Percentiles rank a stretch among this genome's conserved stretches.
These are phyloP conservation scores for Setaria viridis DNA, from an alignment of 202 grass and related monocot species.

Conservation along the genomic window DNA sequence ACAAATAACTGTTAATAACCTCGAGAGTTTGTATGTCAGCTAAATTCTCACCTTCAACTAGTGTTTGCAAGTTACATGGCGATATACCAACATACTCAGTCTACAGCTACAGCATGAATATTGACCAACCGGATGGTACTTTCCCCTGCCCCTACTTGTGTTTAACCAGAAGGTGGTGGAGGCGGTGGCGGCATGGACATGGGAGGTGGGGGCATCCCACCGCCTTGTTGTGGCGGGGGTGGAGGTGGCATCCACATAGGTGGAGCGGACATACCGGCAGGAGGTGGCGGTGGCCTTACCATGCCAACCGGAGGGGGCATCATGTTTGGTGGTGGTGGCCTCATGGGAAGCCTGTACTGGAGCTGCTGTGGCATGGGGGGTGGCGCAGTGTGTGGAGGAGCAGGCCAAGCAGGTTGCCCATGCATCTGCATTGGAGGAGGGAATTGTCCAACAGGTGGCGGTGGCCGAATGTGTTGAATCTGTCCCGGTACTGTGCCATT, in stretches of 20 bases:
- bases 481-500: constrained; percentile 54
- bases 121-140: not conserved
- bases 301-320: constrained; percentile 63
- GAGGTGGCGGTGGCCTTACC: constrained; percentile 59
- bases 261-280: constrained; percentile 53
- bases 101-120: constrained; percentile 44
- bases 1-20: constrained; percentile 33
- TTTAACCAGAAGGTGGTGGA: constrained; percentile 54
- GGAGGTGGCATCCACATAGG: constrained; percentile 72
- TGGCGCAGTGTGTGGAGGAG: constrained; percentile 46
- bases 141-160: not conserved
- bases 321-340: constrained; percentile 59
- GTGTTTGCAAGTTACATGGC: constrained; percentile 40
- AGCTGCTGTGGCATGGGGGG: constrained; percentile 52
- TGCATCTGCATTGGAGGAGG: constrained; percentile 65
- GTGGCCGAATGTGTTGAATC: constrained; percentile 57
- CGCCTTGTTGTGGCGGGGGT: constrained; percentile 61
- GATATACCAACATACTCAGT: constrained; percentile 39
- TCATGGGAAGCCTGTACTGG: constrained; percentile 63
- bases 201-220: constrained; percentile 61
- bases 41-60: constrained; percentile 26
- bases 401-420: constrained; percentile 51
- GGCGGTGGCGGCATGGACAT: constrained; percentile 61
- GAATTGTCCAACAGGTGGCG: constrained; percentile 62
- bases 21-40: constrained; percentile 28